Percentiles rank a stretch among this genome's conserved stretches.
phyloP scores from a whole-genome alignment of 306 rosid genomes.

The Acacia confusa region DNA sequence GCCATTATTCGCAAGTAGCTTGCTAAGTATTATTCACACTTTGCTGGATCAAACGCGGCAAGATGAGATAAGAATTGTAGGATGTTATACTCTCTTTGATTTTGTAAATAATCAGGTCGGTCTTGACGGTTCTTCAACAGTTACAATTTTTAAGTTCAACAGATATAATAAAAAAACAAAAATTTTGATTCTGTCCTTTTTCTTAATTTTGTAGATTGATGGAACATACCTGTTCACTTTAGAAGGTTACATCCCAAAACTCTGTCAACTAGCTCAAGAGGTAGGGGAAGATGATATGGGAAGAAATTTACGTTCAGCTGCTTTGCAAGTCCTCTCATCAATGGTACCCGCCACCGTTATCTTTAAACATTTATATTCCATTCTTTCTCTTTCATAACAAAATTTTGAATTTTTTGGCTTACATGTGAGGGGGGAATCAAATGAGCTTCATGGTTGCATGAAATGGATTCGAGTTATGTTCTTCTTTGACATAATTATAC shows the following conservation, averaged over 20 bases:
- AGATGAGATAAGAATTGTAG: slow-evolving; percentile 85
- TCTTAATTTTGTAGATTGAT: slow-evolving; percentile 57
- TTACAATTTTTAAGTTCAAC: slow-evolving; percentile 11
- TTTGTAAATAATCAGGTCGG: slow-evolving; percentile 92
- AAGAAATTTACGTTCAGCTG: slow-evolving; percentile 58
- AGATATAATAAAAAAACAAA: slow-evolving; percentile 15
- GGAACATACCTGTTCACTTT: slow-evolving; percentile 80
- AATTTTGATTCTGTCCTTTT: slow-evolving; percentile 21
- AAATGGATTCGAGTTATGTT: background rate
- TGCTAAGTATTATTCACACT: slow-evolving; percentile 78
- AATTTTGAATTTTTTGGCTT: slow-evolving; percentile 18
- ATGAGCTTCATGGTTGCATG: background rate
- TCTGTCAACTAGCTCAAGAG: slow-evolving; percentile 89
- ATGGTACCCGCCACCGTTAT: slow-evolving; percentile 58
- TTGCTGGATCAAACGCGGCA: slow-evolving; percentile 88
- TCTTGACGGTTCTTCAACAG: slow-evolving; percentile 8
- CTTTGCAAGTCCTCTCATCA: slow-evolving; percentile 80
- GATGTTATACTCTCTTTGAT: slow-evolving; percentile 82
- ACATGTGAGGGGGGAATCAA: background rate
- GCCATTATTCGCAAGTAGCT: slow-evolving; percentile 91
- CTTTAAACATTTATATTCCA: slow-evolving; percentile 18
- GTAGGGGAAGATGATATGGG: slow-evolving; percentile 66
- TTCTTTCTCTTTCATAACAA: slow-evolving; percentile 1
- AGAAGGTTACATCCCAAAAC: slow-evolving; percentile 78
- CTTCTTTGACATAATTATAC: background rate